phyloP scores from a whole-genome alignment of 768 basidiomycete genomes.

The Naganishia randhawae region DNA sequence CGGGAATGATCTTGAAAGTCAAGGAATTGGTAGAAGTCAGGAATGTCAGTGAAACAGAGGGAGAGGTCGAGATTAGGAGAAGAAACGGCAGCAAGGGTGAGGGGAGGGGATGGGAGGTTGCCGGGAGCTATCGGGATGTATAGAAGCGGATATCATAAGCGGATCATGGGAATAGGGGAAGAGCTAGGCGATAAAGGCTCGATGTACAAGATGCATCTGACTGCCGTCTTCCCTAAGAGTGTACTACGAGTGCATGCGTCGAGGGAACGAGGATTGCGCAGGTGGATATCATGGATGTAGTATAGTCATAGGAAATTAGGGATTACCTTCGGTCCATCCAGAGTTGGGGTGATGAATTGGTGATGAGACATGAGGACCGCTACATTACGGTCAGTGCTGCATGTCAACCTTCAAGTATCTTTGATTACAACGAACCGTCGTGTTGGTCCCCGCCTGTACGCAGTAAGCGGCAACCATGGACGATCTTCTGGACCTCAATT shows the following conservation, averaged over 20 bases:
- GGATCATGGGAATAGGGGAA: not conserved
- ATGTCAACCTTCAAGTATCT: not conserved
- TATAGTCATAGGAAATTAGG: not conserved
- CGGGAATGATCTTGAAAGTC: slow-evolving; percentile 78
- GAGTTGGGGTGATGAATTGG: not conserved
- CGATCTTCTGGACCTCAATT: slow-evolving; percentile 49
- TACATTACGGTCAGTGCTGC: not conserved
- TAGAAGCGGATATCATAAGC: not conserved
- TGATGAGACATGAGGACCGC: not conserved
- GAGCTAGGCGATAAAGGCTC: not conserved
- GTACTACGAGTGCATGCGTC: too few species aligned
- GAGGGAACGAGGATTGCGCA: too few species aligned
- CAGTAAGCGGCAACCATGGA: slow-evolving; percentile 35
- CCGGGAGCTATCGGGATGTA: slow-evolving; percentile 1
- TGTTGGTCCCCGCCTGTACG: not conserved
- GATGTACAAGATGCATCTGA: not conserved
- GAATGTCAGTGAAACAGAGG: slow-evolving; percentile 62
- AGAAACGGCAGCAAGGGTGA: slow-evolving; percentile 36
- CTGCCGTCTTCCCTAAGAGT: not conserved
- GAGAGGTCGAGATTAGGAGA: slow-evolving; percentile 32
- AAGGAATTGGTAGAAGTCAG: slow-evolving; percentile 87
- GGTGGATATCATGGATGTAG: not conserved
- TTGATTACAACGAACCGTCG: not conserved
- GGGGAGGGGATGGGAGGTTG: slow-evolving; percentile 39
- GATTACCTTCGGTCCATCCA: not conserved